These are phyloP conservation scores for Allium fistulosum DNA, from an alignment of 106 monocot species.

Conservation along the genomic window DNA sequence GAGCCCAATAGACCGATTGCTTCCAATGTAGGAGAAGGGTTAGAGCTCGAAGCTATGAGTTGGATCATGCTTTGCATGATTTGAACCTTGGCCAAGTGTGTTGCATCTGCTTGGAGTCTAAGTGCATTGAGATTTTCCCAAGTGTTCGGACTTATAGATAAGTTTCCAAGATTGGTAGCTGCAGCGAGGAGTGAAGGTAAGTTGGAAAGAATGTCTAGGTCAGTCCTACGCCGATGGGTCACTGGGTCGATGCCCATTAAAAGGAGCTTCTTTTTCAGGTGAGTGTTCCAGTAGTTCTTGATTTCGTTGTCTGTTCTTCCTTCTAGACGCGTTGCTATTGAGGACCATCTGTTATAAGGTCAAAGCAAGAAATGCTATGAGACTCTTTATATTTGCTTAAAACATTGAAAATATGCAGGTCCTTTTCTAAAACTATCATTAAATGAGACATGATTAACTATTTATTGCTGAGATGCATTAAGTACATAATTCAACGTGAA, in stretches of 20 bases:
- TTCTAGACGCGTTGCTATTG: conserved; percentile 27
- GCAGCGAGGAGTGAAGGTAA: conserved; percentile 15
- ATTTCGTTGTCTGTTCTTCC: conserved; percentile 68
- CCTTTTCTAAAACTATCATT: background rate
- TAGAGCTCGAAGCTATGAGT: background rate
- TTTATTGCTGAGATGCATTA: too few relatives aligned
- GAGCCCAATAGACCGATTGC: conserved; percentile 6
- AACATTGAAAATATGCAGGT: background rate
- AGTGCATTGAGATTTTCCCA: conserved; percentile 11
- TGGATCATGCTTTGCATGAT: conserved; percentile 18
- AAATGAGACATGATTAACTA: background rate
- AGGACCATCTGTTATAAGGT: conserved; percentile 36
- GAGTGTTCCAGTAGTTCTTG: conserved; percentile 76
- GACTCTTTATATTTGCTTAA: background rate
- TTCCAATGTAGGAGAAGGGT: background rate
- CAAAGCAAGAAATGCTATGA: background rate
- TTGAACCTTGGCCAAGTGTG: conserved; percentile 24
- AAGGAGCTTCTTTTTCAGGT: conserved; percentile 54
- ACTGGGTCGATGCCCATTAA: conserved; percentile 54
- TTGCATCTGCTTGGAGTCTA: conserved; percentile 16
- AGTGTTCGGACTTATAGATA: background rate
- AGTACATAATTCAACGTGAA: background rate
- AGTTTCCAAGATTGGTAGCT: conserved; percentile 6
- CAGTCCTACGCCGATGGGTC: conserved; percentile 34
- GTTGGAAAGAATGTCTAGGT: conserved; percentile 22